Evolutionary conservation across 2,329 filamentous ascomycete genomes (phyloP).

Genomic region (Thielaviopsis cerberus): DNA sequence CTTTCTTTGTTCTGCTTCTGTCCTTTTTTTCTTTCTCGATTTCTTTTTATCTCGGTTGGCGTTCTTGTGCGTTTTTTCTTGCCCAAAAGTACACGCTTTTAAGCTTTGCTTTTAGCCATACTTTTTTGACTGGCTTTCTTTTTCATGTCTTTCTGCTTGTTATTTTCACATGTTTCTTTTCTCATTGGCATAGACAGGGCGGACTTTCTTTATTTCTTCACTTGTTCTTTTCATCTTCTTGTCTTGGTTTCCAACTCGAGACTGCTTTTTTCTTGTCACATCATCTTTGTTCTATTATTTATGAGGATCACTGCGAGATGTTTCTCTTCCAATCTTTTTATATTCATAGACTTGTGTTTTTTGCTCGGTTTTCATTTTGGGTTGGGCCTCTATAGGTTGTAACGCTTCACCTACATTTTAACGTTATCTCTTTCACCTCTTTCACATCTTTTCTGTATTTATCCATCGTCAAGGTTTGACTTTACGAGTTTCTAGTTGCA

Average conservation of each 20-base stretch:
- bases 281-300: not conserved
- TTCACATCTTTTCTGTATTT: not conserved
- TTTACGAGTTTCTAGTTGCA: not conserved
- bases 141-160: conserved; percentile 1
- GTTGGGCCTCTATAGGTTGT: not conserved
- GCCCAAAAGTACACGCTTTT: not conserved
- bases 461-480: not conserved
- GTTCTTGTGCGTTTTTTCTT: conserved; percentile 9
- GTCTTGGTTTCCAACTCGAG: no score
- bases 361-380: not conserved
- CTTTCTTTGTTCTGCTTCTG: conserved; percentile 9
- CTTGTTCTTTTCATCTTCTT: conserved; percentile 3
- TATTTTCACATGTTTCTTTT: conserved; percentile 4
- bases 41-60: conserved; percentile 9
- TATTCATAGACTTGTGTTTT: not conserved
- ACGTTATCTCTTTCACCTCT: not conserved
- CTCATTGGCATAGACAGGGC: conserved; percentile 1
- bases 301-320: not conserved
- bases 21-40: conserved; percentile 9
- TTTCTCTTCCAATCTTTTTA: not conserved
- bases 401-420: not conserved
- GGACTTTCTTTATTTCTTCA: conserved; percentile 13
- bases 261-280: conserved; percentile 4
- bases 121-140: not conserved
- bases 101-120: not conserved